Percentiles rank a stretch among this genome's conserved stretches.
These are phyloP conservation scores for Endogone sp. DNA, from an alignment of 192 early-diverging fungal species.

Conservation along the genomic window DNA sequence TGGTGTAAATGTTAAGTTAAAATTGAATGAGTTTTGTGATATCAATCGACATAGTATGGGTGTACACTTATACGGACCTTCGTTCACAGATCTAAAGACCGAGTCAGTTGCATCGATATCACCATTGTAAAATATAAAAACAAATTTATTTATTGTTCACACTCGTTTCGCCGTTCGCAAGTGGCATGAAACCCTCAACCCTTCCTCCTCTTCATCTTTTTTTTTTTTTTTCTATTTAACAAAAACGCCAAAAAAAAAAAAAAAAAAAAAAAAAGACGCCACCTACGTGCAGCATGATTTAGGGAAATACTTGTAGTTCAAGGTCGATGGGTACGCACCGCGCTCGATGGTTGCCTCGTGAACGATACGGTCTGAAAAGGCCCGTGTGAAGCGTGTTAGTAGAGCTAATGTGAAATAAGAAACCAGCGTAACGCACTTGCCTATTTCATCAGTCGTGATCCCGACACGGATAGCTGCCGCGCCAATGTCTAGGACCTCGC, in stretches of 20 bases:
- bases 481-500: slow-evolving; percentile 91
- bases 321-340: slow-evolving; percentile 89
- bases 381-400: neutral
- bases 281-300: slow-evolving; percentile 90
- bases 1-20: too few species aligned
- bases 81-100: slow-evolving; percentile 36
- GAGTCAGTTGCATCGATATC: too few species aligned
- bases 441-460: slow-evolving; percentile 91
- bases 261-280: too few species aligned
- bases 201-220: too few species aligned
- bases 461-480: slow-evolving; percentile 76
- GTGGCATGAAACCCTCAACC: too few species aligned
- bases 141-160: too few species aligned
- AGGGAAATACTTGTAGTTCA: slow-evolving; percentile 96
- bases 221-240: too few species aligned
- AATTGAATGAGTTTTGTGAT: too few species aligned
- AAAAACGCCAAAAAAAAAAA: too few species aligned
- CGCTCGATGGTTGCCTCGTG: slow-evolving; percentile 94
- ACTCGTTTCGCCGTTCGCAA: too few species aligned
- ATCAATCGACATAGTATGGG: neutral
- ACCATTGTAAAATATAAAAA: too few species aligned
- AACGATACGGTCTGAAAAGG: slow-evolving; percentile 70
- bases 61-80: slow-evolving; percentile 17
- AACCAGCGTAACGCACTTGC: slow-evolving; percentile 5
- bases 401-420: neutral